These are phyloP conservation scores for Calocybe gambosa DNA, from an alignment of 1,284 basidiomycete species.

Conservation along the genomic window DNA sequence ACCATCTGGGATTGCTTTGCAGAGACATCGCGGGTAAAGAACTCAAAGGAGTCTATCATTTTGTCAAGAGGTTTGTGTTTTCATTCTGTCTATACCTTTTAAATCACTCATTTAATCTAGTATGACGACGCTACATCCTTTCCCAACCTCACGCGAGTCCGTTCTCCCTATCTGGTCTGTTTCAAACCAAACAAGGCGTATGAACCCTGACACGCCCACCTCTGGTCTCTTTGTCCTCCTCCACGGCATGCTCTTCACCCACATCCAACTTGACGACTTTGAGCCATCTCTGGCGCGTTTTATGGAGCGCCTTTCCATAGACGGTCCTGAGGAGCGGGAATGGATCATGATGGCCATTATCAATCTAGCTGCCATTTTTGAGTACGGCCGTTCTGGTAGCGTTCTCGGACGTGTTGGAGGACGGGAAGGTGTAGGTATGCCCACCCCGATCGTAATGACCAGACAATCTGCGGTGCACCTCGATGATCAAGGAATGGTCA, in stretches of 20 bases:
- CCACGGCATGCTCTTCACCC: constrained; percentile 95
- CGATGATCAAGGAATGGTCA: constrained; percentile 63
- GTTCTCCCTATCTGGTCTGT: constrained; percentile 82
- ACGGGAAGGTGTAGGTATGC: constrained; percentile 40
- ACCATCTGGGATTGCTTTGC: constrained; percentile 88
- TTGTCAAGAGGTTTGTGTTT: constrained; percentile 77
- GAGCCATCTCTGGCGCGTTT: constrained; percentile 75
- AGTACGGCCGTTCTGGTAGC: constrained; percentile 80
- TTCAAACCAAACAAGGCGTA: constrained; percentile 63
- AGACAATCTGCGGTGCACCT: constrained; percentile 15
- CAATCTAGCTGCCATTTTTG: constrained; percentile 79
- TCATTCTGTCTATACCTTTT: not conserved
- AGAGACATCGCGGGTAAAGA: constrained; percentile 81
- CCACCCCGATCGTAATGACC: constrained; percentile 24
- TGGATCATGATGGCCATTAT: constrained; percentile 95
- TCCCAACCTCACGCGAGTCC: constrained; percentile 81
- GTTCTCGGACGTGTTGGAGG: constrained; percentile 42
- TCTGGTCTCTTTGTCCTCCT: constrained; percentile 86
- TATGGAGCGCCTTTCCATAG: constrained; percentile 79
- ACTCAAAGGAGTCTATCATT: constrained; percentile 86
- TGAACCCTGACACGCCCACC: constrained; percentile 67
- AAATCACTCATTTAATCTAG: constrained; percentile 31
- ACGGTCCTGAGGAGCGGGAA: constrained; percentile 76
- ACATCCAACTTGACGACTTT: constrained; percentile 91
- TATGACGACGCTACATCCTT: constrained; percentile 87